Conservation (phyloP, 371 early-diverging fungal species). For the Gilbertella persicaria region DNA sequence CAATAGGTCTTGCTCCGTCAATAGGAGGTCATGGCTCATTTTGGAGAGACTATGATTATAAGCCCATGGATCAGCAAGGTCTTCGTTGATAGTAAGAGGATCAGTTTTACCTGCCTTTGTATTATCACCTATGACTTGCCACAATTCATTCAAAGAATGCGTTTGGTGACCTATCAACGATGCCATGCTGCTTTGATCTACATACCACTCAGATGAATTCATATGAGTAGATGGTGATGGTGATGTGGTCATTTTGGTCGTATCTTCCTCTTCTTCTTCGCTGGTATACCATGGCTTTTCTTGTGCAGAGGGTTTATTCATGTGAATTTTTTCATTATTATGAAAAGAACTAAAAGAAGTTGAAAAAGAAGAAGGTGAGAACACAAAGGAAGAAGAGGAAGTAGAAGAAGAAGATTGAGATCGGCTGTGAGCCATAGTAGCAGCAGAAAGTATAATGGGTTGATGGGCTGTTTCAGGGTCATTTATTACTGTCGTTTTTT, state of each 20-base stretch:
- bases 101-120: neutral
- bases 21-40: too few relatives aligned
- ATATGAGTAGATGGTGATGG: neutral
- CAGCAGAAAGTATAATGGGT: neutral
- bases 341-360: neutral
- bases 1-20: too few relatives aligned
- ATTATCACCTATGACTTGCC: too few relatives aligned
- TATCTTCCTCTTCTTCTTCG: neutral
- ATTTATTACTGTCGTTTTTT: too few relatives aligned
- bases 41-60: too few relatives aligned
- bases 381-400: too few relatives aligned
- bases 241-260: neutral
- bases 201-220: too few relatives aligned
- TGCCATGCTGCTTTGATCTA: neutral
- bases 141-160: neutral
- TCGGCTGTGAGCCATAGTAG: neutral
- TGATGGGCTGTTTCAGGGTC: neutral
- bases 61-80: neutral
- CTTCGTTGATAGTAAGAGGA: neutral
- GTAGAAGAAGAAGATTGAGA: neutral
- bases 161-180: too few relatives aligned
- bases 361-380: too few relatives aligned
- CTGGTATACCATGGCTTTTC: neutral
- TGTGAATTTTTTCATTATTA: neutral
- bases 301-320: neutral